Conservation (phyloP, 495 filamentous ascomycete species). For the Symbiotaphrina buchneri region DNA sequence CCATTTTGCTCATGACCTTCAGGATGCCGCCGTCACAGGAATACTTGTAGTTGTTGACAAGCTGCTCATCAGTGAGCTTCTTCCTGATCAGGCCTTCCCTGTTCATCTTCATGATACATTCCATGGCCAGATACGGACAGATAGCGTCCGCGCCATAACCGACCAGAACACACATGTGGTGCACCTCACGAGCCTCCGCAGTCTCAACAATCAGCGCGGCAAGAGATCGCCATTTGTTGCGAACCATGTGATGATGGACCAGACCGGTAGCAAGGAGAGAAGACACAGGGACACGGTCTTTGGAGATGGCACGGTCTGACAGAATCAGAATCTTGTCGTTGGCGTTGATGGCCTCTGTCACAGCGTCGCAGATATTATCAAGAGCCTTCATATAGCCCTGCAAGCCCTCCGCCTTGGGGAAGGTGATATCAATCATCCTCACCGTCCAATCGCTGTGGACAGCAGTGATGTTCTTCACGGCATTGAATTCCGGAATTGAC, state of each 20-base stretch:
- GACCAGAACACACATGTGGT: slow-evolving; percentile 94
- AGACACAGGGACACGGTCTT: slow-evolving; percentile 71
- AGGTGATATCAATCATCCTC: slow-evolving; percentile 88
- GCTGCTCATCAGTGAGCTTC: slow-evolving; percentile 58
- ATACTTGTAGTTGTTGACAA: slow-evolving; percentile 94
- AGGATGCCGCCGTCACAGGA: slow-evolving; percentile 95
- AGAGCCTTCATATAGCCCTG: slow-evolving; percentile 75
- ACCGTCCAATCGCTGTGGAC: slow-evolving; percentile 73
- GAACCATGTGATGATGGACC: slow-evolving; percentile 92
- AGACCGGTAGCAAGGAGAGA: slow-evolving; percentile 78
- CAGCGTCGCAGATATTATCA: slow-evolving; percentile 71
- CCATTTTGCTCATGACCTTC: slow-evolving; percentile 99
- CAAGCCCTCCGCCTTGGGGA: slow-evolving; percentile 70
- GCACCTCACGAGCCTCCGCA: slow-evolving; percentile 91
- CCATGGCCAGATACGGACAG: slow-evolving; percentile 92
- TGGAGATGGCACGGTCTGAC: slow-evolving; percentile 72
- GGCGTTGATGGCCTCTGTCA: slow-evolving; percentile 65
- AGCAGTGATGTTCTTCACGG: slow-evolving; percentile 54
- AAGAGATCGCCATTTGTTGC: slow-evolving; percentile 88
- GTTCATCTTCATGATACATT: slow-evolving; percentile 98
- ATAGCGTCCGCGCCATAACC: slow-evolving; percentile 94
- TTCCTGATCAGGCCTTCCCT: slow-evolving; percentile 86
- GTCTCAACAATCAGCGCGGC: slow-evolving; percentile 84
- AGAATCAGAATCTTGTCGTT: slow-evolving; percentile 76
- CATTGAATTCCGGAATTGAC: slow-evolving; percentile 80